Conservation (phyloP, 805 yeast species). For the Sugiyamaella boreocaroliniensis region DNA sequence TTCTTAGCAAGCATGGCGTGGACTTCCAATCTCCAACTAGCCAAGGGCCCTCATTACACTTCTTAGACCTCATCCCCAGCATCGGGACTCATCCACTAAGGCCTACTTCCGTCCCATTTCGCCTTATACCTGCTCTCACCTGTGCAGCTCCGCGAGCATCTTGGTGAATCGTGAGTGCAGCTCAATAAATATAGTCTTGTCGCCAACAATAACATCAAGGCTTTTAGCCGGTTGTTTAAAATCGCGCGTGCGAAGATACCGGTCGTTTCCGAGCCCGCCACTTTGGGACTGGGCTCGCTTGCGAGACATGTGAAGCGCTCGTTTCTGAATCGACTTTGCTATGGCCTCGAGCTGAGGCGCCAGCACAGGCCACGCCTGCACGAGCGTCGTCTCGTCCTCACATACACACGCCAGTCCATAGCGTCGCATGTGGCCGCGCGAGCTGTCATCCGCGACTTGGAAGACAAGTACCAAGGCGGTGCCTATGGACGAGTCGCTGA, state of each 20-base stretch:
- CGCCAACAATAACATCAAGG: constrained; percentile 15
- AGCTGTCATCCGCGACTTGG: constrained; percentile 19
- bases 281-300: neutral
- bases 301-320: constrained; percentile 10
- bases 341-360: constrained; percentile 18
- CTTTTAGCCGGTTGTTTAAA: constrained; percentile 9
- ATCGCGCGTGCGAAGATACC: constrained; percentile 17
- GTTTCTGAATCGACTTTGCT: constrained; percentile 15
- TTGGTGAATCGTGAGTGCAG: constrained; percentile 15
- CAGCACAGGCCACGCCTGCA: constrained; percentile 17
- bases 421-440: constrained; percentile 22
- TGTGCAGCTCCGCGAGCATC: constrained; percentile 7
- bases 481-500: constrained; percentile 21
- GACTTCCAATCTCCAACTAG: too few species aligned
- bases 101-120: too few species aligned
- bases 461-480: constrained; percentile 21
- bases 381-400: constrained; percentile 18
- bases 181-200: constrained; percentile 17
- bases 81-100: too few species aligned
- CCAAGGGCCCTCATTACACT: too few species aligned
- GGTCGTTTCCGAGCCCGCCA: constrained; percentile 10
- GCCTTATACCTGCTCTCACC: neutral
- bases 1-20: too few species aligned
- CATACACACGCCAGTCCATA: constrained; percentile 23
- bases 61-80: too few species aligned